Base-by-base conservation (phyloP, 441 rosid genomes). In the Geranium incanum region DNA sequence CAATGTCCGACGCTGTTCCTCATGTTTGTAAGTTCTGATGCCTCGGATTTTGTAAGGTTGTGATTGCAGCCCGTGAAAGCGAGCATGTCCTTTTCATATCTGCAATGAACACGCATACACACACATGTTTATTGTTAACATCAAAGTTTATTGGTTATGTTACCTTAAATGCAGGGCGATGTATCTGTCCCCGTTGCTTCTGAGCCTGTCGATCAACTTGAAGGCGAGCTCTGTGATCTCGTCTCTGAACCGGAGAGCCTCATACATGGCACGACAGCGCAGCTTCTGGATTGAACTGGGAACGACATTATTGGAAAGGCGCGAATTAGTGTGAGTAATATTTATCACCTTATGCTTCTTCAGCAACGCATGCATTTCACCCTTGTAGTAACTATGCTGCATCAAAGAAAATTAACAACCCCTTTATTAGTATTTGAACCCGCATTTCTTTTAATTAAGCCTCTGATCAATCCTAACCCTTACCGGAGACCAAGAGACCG, bases 401-500 rank as follows among this genome's bases (percentile, higher is more conserved):
- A 57, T 16, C 15, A 57, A 57, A 57, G 2, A 2, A 57, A 57
- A 57, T 6, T 5, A 5, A 57, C 21, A 57, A 16, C 28, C 15
- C 63, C 23, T n/a, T 57, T 57, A 15, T 15, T 16, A 57, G 7
- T 16, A 57, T 16, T 16, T 21, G n/a, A 48, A 48, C 11, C 15
- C 3, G 3, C 15, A 48, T 48, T 48, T 41, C 48, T 41, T 28
- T 28, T 28, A 28, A 28, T 39, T 39, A 8, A 8, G 7, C 45
- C 6, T 39, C 9, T 39, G 45, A 39, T 39, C 45, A 39, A 39
- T 39, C 15, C 11, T 9, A 0, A 8, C 57, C 15, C 57, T 48
- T 76, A 85, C 91, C 86, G 79, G 88, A 3, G 96, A 84, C 89
- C 88, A 85, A 8, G 91, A 90, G 18, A 88, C 71, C 0, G 91